Base-by-base conservation (phyloP, 306 rosid species). In the Hippophae tibetana region DNA sequence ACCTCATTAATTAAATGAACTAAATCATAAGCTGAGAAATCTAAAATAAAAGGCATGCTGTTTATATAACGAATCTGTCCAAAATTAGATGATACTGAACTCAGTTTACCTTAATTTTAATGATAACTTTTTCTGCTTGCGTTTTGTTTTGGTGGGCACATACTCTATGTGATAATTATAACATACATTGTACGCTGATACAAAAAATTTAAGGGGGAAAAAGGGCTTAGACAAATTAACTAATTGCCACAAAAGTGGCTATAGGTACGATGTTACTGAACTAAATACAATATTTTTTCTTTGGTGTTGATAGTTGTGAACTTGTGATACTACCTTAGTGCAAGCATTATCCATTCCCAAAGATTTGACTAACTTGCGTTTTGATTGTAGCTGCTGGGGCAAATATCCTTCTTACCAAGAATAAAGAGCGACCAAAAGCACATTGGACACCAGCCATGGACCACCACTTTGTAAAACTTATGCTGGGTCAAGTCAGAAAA, bases 391-490 rank as follows among this genome's bases (percentile, higher is more conserved):
- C 70, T 64, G 48, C 67, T 61, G 76, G 62, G 10, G 51, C 54
- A 47, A 72, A 64, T 66, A 66, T 23, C 60, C 73, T 66, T 41
- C 58, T 56, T 47, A 44, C 67, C 52, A 51, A 53, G 51, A 50
- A 57, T 42, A 67, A 74, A 72, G 71, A 69, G 61, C 43, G 14
- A 58, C 62, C 68, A 48, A 68, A 57, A 52, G 57, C 65, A 57
- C 72, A 67, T 63, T 75, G 81, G 81, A 75, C 70, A 6, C 54
- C 41, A 27, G 63, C 68, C 64, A 75, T 75, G 84, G 87, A 78
- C 65, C 63, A 43, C 23, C 75, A 63, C 72, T 74, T 78, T 78
- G 65, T 78, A 70, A 81, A 72, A 72, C 83, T 81, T 62, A 72
- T 78, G 87, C 8, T 70, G 47, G 79, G 41, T 61, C 83, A 78